Evolutionary conservation across 2,329 filamentous ascomycete species (phyloP).

Genomic region (Taxawa tesnikishii): DNA sequence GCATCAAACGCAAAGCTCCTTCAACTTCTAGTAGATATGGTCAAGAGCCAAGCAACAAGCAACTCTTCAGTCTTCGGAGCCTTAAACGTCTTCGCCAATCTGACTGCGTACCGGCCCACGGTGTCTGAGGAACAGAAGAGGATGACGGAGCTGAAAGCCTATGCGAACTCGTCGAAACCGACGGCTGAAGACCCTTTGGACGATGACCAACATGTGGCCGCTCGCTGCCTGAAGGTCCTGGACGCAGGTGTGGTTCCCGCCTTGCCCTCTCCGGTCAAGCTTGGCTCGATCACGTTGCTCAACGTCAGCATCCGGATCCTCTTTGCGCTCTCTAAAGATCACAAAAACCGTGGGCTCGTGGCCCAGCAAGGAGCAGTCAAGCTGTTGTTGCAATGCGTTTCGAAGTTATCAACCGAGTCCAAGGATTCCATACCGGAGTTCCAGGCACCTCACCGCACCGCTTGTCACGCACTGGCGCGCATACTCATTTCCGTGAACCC

Average conservation of each 20-base stretch:
- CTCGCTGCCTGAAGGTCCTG: constrained; percentile 66
- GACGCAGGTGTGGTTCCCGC: constrained; percentile 65
- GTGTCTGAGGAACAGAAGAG: constrained; percentile 85
- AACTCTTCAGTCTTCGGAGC: constrained; percentile 56
- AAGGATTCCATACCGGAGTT: too few species aligned
- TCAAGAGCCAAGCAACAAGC: constrained; percentile 32
- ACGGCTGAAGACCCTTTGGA: constrained; percentile 54
- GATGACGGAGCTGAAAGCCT: constrained; percentile 84
- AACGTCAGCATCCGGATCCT: constrained; percentile 65
- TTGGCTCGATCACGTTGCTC: constrained; percentile 57
- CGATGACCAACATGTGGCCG: constrained; percentile 61
- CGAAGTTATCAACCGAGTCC: constrained; percentile 44
- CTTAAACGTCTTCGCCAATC: constrained; percentile 72
- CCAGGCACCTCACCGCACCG: constrained; percentile 10
- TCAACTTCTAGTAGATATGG: constrained; percentile 52
- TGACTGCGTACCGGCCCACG: constrained; percentile 67
- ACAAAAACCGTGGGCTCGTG: constrained; percentile 62
- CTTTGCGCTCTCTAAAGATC: constrained; percentile 62
- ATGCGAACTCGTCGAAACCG: constrained; percentile 69
- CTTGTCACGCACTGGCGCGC: constrained; percentile 41
- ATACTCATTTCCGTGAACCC: constrained; percentile 53
- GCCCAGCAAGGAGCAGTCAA: constrained; percentile 91
- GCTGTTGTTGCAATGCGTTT: constrained; percentile 62
- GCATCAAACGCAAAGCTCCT: constrained; percentile 57
- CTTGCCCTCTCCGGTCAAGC: constrained; percentile 35